Base-by-base conservation (phyloP, 2,329 filamentous ascomycete species). In the Plectosphaerella plurivora region DNA sequence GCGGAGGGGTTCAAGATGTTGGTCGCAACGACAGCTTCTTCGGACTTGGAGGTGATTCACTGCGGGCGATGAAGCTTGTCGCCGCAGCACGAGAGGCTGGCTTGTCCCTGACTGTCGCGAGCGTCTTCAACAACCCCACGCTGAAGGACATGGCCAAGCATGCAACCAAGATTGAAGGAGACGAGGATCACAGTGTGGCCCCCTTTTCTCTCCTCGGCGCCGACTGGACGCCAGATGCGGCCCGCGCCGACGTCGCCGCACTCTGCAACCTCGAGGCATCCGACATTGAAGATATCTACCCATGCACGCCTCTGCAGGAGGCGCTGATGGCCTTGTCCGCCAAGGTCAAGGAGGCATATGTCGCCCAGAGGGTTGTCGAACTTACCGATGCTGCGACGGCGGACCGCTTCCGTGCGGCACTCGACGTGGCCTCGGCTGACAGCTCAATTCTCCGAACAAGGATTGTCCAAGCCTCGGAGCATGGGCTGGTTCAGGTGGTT, bases 231-330 rank as follows among this genome's bases (percentile, higher is more conserved):
- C 53, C 60, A 12, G 60, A 68, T 15, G 56, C 59, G 3, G 73
- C 73, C 2, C 61, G 65, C 15, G 51, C 53, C 0, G 72, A 76
- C 14, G 69, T 69, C 10, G 69, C 73, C 6, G 59, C 56, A n/a
- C 63, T 74, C 7, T 78, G 76, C 54, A 64, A 59, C 4, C 59
- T 76, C 10, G 61, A 64, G 2, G 52, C 60, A 7, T 65, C 63
- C 0, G 49, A 36, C 0, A 63, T 81, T 5, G 74, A 79, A 47
- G 78, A 83, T 53, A 62, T 79, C 0, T 83, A 80, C 51, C 78
- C 79, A 1, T 81, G 77, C 63, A 78, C 77, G 0, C 73, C 78
- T 0, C 65, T 81, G 1, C 79, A 83, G 54, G 78, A 81, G 59
- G 77, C 74, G 2, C 68, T 83, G 2, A 75, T 83, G 67, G 76